A percentile compares a stretch with the other conserved stretches of the same genome.
Conservation (phyloP, 495 filamentous ascomycete genomes). For the Melanomma pulvis-pyrius region DNA sequence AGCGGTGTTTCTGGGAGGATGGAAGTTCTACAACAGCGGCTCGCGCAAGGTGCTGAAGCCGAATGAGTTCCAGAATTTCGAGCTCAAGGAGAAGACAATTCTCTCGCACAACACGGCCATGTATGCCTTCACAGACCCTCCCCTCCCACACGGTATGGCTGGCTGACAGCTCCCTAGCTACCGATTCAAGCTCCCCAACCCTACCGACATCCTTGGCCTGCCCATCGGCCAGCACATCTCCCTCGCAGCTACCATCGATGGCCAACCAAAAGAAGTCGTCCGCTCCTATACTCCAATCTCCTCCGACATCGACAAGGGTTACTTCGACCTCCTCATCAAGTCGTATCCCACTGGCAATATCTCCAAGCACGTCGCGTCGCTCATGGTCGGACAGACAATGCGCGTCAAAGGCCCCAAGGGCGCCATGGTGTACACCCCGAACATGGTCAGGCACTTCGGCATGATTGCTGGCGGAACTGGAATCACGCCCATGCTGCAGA, state of each 20-base stretch:
- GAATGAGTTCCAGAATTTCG: conserved; percentile 83
- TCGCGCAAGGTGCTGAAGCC: conserved; percentile 83
- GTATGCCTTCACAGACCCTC: conserved; percentile 48
- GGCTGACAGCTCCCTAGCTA: conserved; percentile 58
- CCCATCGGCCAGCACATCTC: conserved; percentile 99
- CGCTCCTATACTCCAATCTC: conserved; percentile 97
- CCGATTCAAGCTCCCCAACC: conserved; percentile 79
- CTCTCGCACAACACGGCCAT: conserved; percentile 98
- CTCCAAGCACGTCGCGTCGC: conserved; percentile 80
- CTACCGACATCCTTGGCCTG: conserved; percentile 83
- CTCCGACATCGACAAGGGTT: conserved; percentile 86
- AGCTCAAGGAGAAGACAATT: conserved; percentile 84
- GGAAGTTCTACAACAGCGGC: conserved; percentile 66
- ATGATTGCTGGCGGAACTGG: conserved; percentile 98
- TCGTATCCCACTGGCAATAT: conserved; percentile 97
- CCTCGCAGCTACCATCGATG: conserved; percentile 78
- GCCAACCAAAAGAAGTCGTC: conserved; percentile 81
- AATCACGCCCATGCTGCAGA: conserved; percentile 97
- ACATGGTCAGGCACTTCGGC: conserved; percentile 90
- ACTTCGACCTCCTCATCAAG: conserved; percentile 97
- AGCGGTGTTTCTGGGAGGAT: conserved; percentile 61
- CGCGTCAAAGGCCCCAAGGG: conserved; percentile 91
- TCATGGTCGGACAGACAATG: conserved; percentile 83
- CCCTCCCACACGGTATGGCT: background rate
- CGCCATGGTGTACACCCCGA: conserved; percentile 93